Percentiles rank a stretch among this genome's conserved stretches.
Evolutionary conservation across 169 alveolate species (phyloP).

Genomic region (Cryptosporidium andersoni): DNA sequence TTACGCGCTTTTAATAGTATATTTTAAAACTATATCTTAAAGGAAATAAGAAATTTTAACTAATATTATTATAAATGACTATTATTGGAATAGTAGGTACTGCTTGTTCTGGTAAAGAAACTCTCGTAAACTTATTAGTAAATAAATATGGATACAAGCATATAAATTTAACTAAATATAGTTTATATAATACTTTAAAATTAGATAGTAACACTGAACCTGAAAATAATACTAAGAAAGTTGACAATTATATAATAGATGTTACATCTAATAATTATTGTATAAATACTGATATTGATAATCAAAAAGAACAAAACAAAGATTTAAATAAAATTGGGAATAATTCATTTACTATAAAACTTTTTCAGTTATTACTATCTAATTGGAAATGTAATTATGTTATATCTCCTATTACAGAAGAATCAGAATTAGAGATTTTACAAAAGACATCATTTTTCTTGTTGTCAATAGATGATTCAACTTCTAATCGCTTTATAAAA

Average conservation of each 20-base stretch:
- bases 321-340: background rate
- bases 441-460: conserved; percentile 33
- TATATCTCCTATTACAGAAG: conserved; percentile 13
- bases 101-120: background rate
- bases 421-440: conserved; percentile 20
- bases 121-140: background rate
- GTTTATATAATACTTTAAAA: too few species aligned
- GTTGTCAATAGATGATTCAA: conserved; percentile 17
- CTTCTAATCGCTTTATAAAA: background rate
- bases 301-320: background rate
- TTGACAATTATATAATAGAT: background rate
- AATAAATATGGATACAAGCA: conserved; percentile 8
- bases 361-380: conserved; percentile 6
- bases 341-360: background rate
- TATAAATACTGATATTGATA: background rate
- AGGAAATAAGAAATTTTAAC: too few species aligned
- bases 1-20: too few species aligned
- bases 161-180: conserved; percentile 15
- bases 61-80: background rate
- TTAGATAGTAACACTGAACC: too few species aligned
- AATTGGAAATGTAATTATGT: conserved; percentile 37
- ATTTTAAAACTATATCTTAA: too few species aligned
- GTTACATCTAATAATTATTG: background rate
- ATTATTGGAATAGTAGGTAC: conserved; percentile 26
- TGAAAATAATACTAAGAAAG: background rate